A percentile compares a stretch with the other conserved stretches of the same genome.
phyloP scores from a whole-genome alignment of 805 yeast genomes.

The Peterozyma xylosa region DNA sequence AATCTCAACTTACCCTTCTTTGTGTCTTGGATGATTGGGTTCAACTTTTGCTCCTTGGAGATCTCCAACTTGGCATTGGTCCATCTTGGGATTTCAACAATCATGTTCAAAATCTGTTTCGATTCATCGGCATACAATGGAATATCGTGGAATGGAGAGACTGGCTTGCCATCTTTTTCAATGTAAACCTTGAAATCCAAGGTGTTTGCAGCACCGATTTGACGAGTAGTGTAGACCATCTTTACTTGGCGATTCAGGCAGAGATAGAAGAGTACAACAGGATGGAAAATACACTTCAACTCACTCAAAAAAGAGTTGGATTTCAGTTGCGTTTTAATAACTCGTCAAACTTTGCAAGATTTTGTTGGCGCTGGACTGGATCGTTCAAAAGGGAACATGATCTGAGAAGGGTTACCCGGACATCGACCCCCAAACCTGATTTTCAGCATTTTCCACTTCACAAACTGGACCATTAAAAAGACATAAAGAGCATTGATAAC shows the following conservation, averaged over 20 bases:
- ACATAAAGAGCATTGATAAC: too few relatives aligned
- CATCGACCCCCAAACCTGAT: too few relatives aligned
- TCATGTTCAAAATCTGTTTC: slow-evolving; percentile 67
- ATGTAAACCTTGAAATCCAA: slow-evolving; percentile 87
- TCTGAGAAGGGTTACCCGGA: too few relatives aligned
- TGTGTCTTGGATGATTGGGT: slow-evolving; percentile 96
- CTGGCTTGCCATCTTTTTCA: slow-evolving; percentile 89
- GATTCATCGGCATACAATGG: slow-evolving; percentile 92
- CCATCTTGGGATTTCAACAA: slow-evolving; percentile 99
- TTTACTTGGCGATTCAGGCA: background rate
- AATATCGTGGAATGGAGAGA: slow-evolving; percentile 92
- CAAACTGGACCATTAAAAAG: too few relatives aligned
- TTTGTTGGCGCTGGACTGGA: background rate
- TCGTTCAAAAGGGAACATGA: too few relatives aligned
- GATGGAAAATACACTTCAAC: background rate
- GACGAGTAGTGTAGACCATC: slow-evolving; percentile 84
- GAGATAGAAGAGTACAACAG: background rate
- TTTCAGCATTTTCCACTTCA: too few relatives aligned
- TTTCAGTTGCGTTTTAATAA: background rate
- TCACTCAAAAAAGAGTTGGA: background rate
- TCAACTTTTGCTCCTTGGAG: slow-evolving; percentile 72
- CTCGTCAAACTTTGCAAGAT: background rate
- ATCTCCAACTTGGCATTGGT: slow-evolving; percentile 96
- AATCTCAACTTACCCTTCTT: slow-evolving; percentile 95
- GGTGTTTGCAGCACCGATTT: slow-evolving; percentile 93